A percentile compares a stretch with the other conserved stretches of the same genome.
Conservation (phyloP, 2,329 filamentous ascomycete species). For the Aspergillus pseudoviridinutans region DNA sequence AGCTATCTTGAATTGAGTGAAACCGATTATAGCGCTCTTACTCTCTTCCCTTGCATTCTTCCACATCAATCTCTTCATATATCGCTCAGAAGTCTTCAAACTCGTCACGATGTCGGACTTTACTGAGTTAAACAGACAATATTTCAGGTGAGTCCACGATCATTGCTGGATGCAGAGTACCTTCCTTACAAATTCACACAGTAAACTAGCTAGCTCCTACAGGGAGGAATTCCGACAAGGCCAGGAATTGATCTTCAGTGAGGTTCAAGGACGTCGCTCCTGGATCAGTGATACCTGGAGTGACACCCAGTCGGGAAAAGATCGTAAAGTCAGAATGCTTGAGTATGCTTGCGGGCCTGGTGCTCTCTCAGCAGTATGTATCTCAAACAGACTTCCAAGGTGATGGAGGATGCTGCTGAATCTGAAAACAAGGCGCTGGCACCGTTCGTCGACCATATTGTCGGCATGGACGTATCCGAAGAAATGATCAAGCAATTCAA, state of each 20-base stretch:
- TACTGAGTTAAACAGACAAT: constrained; percentile 35
- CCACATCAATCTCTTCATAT: background rate
- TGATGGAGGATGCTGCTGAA: constrained; percentile 1
- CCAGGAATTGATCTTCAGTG: constrained; percentile 51
- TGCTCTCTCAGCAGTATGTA: constrained; percentile 57
- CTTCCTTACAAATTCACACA: constrained; percentile 20
- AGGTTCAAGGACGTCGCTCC: constrained; percentile 51
- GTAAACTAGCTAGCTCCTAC: constrained; percentile 53
- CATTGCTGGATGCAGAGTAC: background rate
- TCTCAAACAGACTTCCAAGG: background rate
- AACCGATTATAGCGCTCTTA: background rate
- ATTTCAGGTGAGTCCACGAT: constrained; percentile 37
- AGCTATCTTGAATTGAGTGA: background rate
- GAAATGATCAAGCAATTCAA: constrained; percentile 70
- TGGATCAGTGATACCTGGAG: constrained; percentile 61
- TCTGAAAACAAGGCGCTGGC: constrained; percentile 46
- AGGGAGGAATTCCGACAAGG: constrained; percentile 55
- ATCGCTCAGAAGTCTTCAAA: background rate
- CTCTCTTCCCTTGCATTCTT: background rate
- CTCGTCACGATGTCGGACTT: constrained; percentile 27
- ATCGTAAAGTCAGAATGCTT: constrained; percentile 50
- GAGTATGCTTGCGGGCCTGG: constrained; percentile 77
- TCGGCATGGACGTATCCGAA: constrained; percentile 67
- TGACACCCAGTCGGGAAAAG: constrained; percentile 27
- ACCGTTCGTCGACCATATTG: constrained; percentile 58